Conservation (phyloP, 75 land plant genomes). For the Adiantum capillusveneris region DNA sequence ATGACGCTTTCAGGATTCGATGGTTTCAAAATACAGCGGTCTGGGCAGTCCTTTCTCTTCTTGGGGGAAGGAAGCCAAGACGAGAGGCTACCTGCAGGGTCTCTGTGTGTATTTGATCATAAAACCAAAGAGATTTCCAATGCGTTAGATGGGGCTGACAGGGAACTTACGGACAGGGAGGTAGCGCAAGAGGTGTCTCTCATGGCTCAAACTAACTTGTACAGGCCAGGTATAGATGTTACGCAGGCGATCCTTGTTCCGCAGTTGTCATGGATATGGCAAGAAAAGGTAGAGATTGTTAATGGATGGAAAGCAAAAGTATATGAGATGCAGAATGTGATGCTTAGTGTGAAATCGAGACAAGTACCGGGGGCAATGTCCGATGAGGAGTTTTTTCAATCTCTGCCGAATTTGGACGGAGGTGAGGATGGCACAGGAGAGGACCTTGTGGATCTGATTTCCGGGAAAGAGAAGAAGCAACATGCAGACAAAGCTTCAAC, state of each 20-base stretch:
- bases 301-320: conserved; percentile 43
- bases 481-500: conserved; percentile 31
- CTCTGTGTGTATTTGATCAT: conserved; percentile 44
- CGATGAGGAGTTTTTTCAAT: conserved; percentile 29
- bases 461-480: conserved; percentile 41
- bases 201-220: conserved; percentile 45
- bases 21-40: conserved; percentile 42
- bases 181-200: conserved; percentile 40
- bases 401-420: neutral
- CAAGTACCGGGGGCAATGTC: conserved; percentile 43
- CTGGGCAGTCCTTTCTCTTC: conserved; percentile 41
- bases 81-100: conserved; percentile 29
- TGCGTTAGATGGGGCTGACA: conserved; percentile 40
- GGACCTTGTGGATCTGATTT: conserved; percentile 28
- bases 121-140: conserved; percentile 44
- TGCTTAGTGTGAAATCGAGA: conserved; percentile 42
- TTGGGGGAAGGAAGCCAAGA: conserved; percentile 37
- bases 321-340: conserved; percentile 46
- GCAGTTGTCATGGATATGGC: conserved; percentile 40
- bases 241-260: conserved; percentile 33
- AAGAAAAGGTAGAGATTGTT: conserved; percentile 41
- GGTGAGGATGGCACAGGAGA: conserved; percentile 13
- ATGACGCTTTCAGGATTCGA: too few species aligned
- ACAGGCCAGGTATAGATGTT: too few species aligned
- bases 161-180: conserved; percentile 35